phyloP scores from a whole-genome alignment of 495 filamentous ascomycete species.

The Pseudevernia furfuracea region DNA sequence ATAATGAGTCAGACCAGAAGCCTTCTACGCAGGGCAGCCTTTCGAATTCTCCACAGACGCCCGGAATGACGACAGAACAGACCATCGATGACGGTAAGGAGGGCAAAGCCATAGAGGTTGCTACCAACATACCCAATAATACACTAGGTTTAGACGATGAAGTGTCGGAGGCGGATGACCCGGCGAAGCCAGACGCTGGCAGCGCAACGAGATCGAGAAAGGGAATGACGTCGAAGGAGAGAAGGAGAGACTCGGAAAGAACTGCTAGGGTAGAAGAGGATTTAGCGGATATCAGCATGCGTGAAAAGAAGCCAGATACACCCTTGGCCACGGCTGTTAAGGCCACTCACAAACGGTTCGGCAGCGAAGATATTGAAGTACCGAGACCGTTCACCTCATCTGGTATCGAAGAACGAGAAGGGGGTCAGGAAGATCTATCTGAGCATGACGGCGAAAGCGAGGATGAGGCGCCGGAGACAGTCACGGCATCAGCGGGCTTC shows the following conservation, averaged over 20 bases:
- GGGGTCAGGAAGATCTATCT: neutral
- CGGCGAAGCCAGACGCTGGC: neutral
- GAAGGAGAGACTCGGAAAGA: neutral
- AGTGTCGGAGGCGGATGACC: neutral
- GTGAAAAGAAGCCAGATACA: neutral
- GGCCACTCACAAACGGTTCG: constrained; percentile 11
- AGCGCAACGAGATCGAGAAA: neutral
- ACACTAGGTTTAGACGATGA: too few relatives aligned
- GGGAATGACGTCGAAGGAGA: neutral
- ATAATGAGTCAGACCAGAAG: neutral
- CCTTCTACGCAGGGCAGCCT: neutral
- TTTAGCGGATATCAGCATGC: neutral
- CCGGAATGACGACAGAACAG: neutral
- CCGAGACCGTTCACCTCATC: constrained; percentile 7
- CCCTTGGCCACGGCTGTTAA: neutral
- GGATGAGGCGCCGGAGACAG: constrained; percentile 31
- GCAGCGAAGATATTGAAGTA: constrained; percentile 13
- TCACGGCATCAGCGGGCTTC: constrained; percentile 18
- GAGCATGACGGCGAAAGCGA: constrained; percentile 18
- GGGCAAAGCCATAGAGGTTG: neutral
- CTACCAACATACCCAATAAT: neutral
- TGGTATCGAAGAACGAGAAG: neutral
- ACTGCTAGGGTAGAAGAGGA: neutral
- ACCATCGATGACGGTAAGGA: neutral
- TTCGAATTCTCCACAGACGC: neutral